Evolutionary conservation across 2,329 filamentous ascomycete species (phyloP), one percentile per base, ranked within the genome.

Genomic region (Lachnellula cervina): DNA sequence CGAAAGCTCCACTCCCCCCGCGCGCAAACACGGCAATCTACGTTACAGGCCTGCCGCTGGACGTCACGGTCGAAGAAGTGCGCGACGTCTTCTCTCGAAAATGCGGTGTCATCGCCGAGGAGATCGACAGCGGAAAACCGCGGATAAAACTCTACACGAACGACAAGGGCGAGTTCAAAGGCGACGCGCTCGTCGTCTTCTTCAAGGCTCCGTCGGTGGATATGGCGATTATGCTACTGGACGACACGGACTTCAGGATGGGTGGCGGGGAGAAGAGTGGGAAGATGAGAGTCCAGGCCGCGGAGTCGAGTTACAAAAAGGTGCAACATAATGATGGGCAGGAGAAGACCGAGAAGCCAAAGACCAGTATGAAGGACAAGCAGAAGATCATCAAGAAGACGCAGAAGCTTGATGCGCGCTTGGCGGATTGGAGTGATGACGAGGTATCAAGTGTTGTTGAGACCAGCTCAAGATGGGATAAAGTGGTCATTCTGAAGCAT

Each of bases 371-470:
- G 64, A 83, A 83, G 60, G 90, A 96, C 61, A 89, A 93, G 72
- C 86, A 88, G 70, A 96, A 96, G 75, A 88, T 95, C 57, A 96
- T 96, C 69, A 88, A 86, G 72, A 92, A 92, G 72, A 93, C 90
- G 0, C 89, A 96, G 71, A 94, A 93, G 70, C 79, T 97, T 65
- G 90, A 93, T 66, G 93, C 90, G 49, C 92, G 93, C 73, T 82
- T 97, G 35, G 88, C 91, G 3, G 92, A 97, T 71, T 99, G 94
- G 94, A 89, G 90, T 67, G 93, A 97, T 67, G 92, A 97, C 69
- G 87, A 93, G 53, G 81, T 87, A 25, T 81, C 77, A 1, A 72
- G 77, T 23, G 66, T 83, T 23, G 78, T 80, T n/a, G 78, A 83
- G 43, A 80, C 77, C 8, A 79, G 72, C 60, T 78, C 77, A 14